phyloP scores from a whole-genome alignment of 257 asterid genomes.

The Osmanthus fragrans region DNA sequence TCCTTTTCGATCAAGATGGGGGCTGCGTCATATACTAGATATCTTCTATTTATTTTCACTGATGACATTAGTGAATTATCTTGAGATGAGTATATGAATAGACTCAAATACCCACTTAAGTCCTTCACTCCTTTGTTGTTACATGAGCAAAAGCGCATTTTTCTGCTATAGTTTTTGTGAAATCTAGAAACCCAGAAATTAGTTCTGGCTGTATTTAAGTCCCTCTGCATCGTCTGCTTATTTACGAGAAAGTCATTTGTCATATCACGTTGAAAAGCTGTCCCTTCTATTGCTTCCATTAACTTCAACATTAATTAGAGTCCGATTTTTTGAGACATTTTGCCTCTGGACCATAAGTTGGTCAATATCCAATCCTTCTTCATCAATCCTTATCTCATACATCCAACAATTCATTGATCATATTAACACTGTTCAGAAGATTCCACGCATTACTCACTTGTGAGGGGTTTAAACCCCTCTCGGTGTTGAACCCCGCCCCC shows the following conservation, averaged over 20 bases:
- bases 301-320: too few species aligned
- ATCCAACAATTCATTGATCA: neutral
- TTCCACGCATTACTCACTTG: neutral
- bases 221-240: too few species aligned
- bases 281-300: too few species aligned
- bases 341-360: neutral
- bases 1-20: neutral
- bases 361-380: neutral
- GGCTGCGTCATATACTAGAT: neutral
- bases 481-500: too few species aligned
- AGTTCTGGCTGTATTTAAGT: neutral
- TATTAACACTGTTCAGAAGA: neutral
- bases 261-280: too few species aligned
- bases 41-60: neutral
- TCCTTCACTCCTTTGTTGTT: neutral
- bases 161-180: neutral
- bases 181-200: neutral
- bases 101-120: neutral
- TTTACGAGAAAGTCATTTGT: too few species aligned
- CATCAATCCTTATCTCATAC: neutral
- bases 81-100: neutral
- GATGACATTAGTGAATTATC: neutral
- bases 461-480: neutral
- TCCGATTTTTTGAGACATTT: too few species aligned
- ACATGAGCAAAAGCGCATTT: neutral